phyloP scores from a whole-genome alignment of 495 filamentous ascomycete genomes.

The Podospora conica region DNA sequence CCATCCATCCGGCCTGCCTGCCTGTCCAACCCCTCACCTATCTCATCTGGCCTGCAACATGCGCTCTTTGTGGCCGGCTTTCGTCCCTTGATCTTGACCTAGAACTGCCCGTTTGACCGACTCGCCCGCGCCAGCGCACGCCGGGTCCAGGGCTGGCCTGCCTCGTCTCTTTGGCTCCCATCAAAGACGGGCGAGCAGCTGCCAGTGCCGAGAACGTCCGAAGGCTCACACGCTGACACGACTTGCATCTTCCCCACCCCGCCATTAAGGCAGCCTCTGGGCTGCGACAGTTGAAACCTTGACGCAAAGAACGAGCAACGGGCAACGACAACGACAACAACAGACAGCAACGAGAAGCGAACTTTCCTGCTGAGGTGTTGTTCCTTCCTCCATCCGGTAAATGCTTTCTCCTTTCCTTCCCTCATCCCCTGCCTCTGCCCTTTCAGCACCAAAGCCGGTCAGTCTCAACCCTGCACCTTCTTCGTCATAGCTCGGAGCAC shows the following conservation, averaged over 20 bases:
- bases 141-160: neutral
- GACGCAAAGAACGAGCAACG: slow-evolving; percentile 5
- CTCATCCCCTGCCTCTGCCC: neutral
- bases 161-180: neutral
- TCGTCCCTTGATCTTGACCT: neutral
- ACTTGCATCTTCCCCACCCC: slow-evolving; percentile 16
- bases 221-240: slow-evolving; percentile 19
- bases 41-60: neutral
- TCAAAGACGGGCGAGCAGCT: neutral
- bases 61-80: neutral
- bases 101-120: neutral
- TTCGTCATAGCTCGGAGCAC: slow-evolving; percentile 7
- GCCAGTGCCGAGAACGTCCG: slow-evolving; percentile 10
- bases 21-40: too few species aligned
- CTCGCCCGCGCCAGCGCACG: neutral
- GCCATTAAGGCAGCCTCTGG: slow-evolving; percentile 21
- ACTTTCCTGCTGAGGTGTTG: neutral
- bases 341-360: neutral
- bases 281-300: slow-evolving; percentile 12
- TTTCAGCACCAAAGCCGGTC: neutral
- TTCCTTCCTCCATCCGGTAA: neutral
- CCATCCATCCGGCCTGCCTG: neutral
- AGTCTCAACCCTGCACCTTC: neutral
- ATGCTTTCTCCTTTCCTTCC: neutral
- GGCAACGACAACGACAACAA: neutral